A percentile compares a stretch with the other conserved stretches of the same genome.
These are phyloP conservation scores for Cladophialophora exuberans DNA, from an alignment of 2,329 filamentous ascomycete species.

Conservation along the genomic window DNA sequence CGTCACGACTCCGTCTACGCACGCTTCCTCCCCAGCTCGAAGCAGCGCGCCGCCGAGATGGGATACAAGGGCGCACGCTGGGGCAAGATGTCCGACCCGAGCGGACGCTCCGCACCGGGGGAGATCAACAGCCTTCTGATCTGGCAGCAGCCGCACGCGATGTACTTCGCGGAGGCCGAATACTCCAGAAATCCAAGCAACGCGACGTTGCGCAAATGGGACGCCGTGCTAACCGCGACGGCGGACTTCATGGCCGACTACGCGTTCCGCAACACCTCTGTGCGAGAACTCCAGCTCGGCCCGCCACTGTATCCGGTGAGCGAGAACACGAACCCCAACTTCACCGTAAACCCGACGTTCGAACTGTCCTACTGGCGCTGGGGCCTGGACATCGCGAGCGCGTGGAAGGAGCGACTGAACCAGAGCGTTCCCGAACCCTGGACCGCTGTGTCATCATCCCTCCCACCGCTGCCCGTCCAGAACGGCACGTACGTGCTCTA, in stretches of 20 bases:
- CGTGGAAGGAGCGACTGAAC: slow-evolving; percentile 56
- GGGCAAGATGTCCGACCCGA: slow-evolving; percentile 62
- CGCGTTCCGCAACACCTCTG: slow-evolving; percentile 58
- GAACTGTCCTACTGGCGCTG: slow-evolving; percentile 66
- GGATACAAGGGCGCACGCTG: slow-evolving; percentile 51
- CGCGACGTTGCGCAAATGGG: slow-evolving; percentile 56
- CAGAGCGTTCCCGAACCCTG: slow-evolving; percentile 51
- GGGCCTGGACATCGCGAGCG: slow-evolving; percentile 57
- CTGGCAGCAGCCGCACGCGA: slow-evolving; percentile 66
- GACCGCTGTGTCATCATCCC: slow-evolving; percentile 53
- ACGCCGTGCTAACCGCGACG: slow-evolving; percentile 53
- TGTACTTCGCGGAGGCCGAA: slow-evolving; percentile 63
- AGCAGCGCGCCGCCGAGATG: slow-evolving; percentile 41
- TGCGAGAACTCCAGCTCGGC: slow-evolving; percentile 57
- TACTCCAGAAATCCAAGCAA: slow-evolving; percentile 51
- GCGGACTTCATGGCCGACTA: slow-evolving; percentile 65
- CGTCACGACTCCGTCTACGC: slow-evolving; percentile 55
- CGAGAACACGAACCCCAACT: slow-evolving; percentile 63
- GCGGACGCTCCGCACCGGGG: slow-evolving; percentile 59
- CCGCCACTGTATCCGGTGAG: slow-evolving; percentile 57
- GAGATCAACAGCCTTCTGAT: slow-evolving; percentile 65
- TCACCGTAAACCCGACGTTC: slow-evolving; percentile 62
- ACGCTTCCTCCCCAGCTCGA: slow-evolving; percentile 47
- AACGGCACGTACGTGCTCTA: slow-evolving; percentile 59
- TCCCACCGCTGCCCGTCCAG: slow-evolving; percentile 57